A percentile compares a stretch with the other conserved stretches of the same genome.
Conservation (phyloP, 768 basidiomycete genomes). For the Scleroderma bovista region DNA sequence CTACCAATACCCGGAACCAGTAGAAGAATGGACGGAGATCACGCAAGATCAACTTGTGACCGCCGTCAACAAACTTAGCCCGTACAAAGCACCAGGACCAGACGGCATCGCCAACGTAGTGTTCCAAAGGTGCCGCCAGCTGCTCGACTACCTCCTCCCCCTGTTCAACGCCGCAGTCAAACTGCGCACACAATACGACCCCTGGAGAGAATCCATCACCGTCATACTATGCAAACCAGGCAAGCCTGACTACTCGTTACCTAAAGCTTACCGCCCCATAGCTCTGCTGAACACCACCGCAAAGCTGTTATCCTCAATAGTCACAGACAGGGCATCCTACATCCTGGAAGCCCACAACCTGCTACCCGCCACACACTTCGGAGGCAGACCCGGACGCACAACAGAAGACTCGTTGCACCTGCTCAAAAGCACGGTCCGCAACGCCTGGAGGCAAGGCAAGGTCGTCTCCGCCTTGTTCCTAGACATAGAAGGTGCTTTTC, state of each 20-base stretch:
- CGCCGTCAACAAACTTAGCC: slow-evolving; percentile 2
- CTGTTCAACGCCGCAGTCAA: slow-evolving; percentile 11
- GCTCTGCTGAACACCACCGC: slow-evolving; percentile 28
- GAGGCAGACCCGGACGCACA: neutral
- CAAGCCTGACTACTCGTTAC: slow-evolving; percentile 25
- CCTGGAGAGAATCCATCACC: slow-evolving; percentile 22
- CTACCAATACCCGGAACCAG: slow-evolving; percentile 5
- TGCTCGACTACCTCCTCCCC: slow-evolving; percentile 6
- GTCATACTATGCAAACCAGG: slow-evolving; percentile 33
- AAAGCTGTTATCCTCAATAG: slow-evolving; percentile 22
- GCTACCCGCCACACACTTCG: slow-evolving; percentile 20
- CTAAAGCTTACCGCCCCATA: slow-evolving; percentile 35
- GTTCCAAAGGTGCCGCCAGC: slow-evolving; percentile 5
- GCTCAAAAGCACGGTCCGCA: neutral
- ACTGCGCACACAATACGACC: slow-evolving; percentile 4
- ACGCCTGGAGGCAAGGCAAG: neutral
- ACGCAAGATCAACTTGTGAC: slow-evolving; percentile 6
- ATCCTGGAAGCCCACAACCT: slow-evolving; percentile 27
- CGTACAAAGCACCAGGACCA: slow-evolving; percentile 18
- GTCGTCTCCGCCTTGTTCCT: neutral
- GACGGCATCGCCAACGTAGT: slow-evolving; percentile 23
- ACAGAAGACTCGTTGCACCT: neutral
- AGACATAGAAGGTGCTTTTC: neutral
- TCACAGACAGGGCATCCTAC: slow-evolving; percentile 19
- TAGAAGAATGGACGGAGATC: neutral